A percentile compares a stretch with the other conserved stretches of the same genome.
These are phyloP conservation scores for Boletus speciosus DNA, from an alignment of 768 basidiomycete species.

Conservation along the genomic window DNA sequence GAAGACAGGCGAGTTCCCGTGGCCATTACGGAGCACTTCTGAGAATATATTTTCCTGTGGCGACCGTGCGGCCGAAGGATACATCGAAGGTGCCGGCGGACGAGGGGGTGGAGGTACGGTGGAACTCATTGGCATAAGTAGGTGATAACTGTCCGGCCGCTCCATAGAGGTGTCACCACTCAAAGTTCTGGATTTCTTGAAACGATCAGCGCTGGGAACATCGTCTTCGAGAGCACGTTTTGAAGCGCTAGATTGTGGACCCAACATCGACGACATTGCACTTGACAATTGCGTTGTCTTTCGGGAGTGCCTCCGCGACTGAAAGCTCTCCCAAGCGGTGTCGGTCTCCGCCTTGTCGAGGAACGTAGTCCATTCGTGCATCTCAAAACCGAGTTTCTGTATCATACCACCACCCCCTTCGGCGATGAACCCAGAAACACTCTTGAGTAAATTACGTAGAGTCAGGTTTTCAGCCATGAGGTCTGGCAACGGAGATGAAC, in stretches of 20 bases:
- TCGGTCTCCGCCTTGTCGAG: slow-evolving; percentile 88
- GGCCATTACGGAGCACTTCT: slow-evolving; percentile 54
- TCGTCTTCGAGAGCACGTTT: slow-evolving; percentile 34
- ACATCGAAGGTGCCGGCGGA: slow-evolving; percentile 38
- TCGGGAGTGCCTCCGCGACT: slow-evolving; percentile 52
- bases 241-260: slow-evolving; percentile 16
- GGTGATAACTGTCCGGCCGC: slow-evolving; percentile 44
- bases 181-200: slow-evolving; percentile 51
- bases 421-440: slow-evolving; percentile 76
- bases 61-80: slow-evolving; percentile 40
- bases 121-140: slow-evolving; percentile 54
- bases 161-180: slow-evolving; percentile 43
- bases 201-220: slow-evolving; percentile 20
- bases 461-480: slow-evolving; percentile 88
- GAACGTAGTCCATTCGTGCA: slow-evolving; percentile 74
- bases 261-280: slow-evolving; percentile 31
- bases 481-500: slow-evolving; percentile 41
- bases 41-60: slow-evolving; percentile 55
- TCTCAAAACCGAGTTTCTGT: slow-evolving; percentile 75
- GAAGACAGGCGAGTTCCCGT: slow-evolving; percentile 58
- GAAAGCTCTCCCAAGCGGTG: slow-evolving; percentile 88
- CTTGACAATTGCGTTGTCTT: slow-evolving; percentile 30
- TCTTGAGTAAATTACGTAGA: slow-evolving; percentile 74
- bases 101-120: slow-evolving; percentile 34
- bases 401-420: slow-evolving; percentile 80